These are phyloP conservation scores for Eragrostis tef DNA, from an alignment of 202 grass and related monocot species.

Conservation along the genomic window DNA sequence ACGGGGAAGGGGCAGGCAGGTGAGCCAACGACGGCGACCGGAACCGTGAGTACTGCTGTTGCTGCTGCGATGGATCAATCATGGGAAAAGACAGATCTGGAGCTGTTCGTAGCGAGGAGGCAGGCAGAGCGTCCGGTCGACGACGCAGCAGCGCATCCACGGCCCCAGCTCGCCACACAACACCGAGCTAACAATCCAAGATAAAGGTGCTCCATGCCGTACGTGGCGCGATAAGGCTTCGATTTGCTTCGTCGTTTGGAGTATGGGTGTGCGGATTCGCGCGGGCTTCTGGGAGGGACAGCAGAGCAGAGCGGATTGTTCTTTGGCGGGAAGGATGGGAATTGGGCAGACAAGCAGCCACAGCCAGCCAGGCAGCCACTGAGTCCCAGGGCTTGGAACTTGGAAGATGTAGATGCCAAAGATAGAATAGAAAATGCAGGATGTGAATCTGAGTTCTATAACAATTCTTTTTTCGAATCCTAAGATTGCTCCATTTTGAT, in stretches of 20 bases:
- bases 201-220: neutral
- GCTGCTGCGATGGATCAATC: slow-evolving; percentile 3
- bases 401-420: too few species aligned
- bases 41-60: neutral
- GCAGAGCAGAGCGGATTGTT: neutral
- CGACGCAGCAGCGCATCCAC: neutral
- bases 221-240: slow-evolving; percentile 3
- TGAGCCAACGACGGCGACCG: neutral
- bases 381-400: too few species aligned
- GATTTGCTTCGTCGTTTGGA: slow-evolving; percentile 20
- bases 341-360: neutral
- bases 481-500: too few species aligned
- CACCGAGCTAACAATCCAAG: neutral
- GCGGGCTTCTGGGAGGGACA: slow-evolving; percentile 9
- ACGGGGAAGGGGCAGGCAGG: neutral
- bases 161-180: neutral
- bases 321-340: slow-evolving; percentile 10
- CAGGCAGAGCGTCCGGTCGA: slow-evolving; percentile 33
- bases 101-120: slow-evolving; percentile 46
- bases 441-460: too few species aligned
- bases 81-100: slow-evolving; percentile 56
- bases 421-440: too few species aligned
- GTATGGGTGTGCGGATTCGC: slow-evolving; percentile 6
- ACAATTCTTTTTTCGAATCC: too few species aligned
- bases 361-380: neutral